Evolutionary conservation across 78 protist species (phyloP).

Genomic region (Dictyostelium brefeldianum): DNA sequence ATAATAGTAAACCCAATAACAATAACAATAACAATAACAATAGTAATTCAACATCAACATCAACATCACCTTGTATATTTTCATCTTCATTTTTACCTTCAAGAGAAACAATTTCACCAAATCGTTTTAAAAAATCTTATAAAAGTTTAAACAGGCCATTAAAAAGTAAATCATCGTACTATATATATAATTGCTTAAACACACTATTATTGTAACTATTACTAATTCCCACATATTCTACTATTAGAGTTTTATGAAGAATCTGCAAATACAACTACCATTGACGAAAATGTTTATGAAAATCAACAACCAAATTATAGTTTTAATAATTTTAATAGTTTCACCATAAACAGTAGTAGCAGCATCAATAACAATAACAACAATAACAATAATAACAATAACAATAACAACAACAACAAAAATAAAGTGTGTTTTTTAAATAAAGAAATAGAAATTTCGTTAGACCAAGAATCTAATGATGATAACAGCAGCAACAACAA

Average conservation of each 20-base stretch:
- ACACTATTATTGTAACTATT: background rate
- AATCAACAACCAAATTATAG: background rate
- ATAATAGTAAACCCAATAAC: background rate
- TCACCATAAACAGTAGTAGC: background rate
- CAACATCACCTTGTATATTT: constrained; percentile 25
- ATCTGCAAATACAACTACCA: background rate
- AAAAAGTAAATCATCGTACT: background rate
- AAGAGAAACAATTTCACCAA: background rate
- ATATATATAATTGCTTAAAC: background rate
- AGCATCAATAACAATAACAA: background rate
- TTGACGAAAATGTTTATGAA: no score
- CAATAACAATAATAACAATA: background rate
- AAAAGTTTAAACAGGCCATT: constrained; percentile 16
- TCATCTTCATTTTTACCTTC: constrained; percentile 13
- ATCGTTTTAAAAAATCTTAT: background rate
- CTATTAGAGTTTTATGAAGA: constrained; percentile 3
- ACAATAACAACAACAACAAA: background rate
- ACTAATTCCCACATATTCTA: background rate
- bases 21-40: background rate
- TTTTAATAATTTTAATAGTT: background rate
- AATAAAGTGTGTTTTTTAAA: background rate
- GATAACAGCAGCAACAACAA: background rate
- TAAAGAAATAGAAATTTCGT: constrained; percentile 14
- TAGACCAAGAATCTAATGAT: background rate
- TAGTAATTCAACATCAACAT: background rate